Evolutionary conservation across 768 basidiomycete genomes (phyloP).

Genomic region (Termitomyces sp.): DNA sequence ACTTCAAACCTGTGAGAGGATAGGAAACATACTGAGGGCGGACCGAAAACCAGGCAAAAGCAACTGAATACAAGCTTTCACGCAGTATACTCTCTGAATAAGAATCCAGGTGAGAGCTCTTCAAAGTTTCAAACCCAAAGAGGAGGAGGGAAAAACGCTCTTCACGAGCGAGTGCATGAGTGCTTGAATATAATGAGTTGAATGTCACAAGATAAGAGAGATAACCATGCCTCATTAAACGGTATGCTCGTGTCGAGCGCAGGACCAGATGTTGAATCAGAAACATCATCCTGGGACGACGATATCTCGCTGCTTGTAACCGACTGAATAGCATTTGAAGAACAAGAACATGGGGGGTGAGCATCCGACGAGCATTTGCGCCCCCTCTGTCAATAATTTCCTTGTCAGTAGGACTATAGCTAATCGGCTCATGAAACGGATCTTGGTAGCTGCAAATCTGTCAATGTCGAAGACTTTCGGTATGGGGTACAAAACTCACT

Average conservation of each 20-base stretch:
- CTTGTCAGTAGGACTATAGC: conserved; percentile 90
- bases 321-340: conserved; percentile 89
- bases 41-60: conserved; percentile 91
- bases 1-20: background rate
- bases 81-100: conserved; percentile 76
- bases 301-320: conserved; percentile 90
- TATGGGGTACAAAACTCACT: conserved; percentile 50
- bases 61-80: conserved; percentile 71
- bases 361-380: conserved; percentile 65
- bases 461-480: background rate
- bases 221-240: conserved; percentile 63
- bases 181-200: conserved; percentile 42
- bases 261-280: conserved; percentile 82
- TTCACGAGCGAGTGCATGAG: conserved; percentile 89
- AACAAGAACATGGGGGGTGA: conserved; percentile 81
- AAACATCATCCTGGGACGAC: conserved; percentile 78
- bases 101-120: conserved; percentile 82
- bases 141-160: conserved; percentile 85
- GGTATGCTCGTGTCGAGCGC: conserved; percentile 69
- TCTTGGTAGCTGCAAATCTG: conserved; percentile 65
- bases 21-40: conserved; percentile 73
- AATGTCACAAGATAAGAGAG: background rate
- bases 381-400: conserved; percentile 72
- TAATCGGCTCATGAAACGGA: conserved; percentile 82
- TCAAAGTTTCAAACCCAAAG: conserved; percentile 90